phyloP scores from a whole-genome alignment of 1,284 basidiomycete species.

The Cryptococcus sp. region DNA sequence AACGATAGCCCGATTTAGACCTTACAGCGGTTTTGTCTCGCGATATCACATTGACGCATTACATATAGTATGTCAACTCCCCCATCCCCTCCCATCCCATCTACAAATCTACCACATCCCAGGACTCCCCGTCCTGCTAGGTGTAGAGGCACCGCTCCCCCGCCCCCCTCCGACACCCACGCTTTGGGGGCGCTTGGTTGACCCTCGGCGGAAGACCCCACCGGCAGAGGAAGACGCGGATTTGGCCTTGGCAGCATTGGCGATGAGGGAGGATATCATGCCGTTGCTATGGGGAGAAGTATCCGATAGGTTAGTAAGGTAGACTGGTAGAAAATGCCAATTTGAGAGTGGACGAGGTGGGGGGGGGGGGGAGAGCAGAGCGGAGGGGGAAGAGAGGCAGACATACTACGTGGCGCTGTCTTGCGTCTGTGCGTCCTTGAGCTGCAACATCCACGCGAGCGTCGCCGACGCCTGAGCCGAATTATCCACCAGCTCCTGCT shows the following conservation, averaged over 20 bases:
- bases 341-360: no score
- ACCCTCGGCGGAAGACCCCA: conserved; percentile 40
- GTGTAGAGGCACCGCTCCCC: conserved; percentile 7
- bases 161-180: conserved; percentile 2
- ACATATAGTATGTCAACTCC: no score
- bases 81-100: no score
- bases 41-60: no score
- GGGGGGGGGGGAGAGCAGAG: not conserved
- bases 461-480: conserved; percentile 69
- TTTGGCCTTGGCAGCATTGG: conserved; percentile 48
- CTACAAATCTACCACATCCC: conserved; percentile 12
- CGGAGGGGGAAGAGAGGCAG: not conserved
- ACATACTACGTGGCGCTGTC: conserved; percentile 55
- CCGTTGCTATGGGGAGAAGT: conserved; percentile 40
- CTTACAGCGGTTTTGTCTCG: no score
- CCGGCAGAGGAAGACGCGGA: conserved; percentile 28
- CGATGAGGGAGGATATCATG: conserved; percentile 50
- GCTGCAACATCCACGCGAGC: conserved; percentile 74
- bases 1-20: not conserved
- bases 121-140: conserved; percentile 18
- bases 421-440: conserved; percentile 76
- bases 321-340: no score
- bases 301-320: conserved; percentile 10
- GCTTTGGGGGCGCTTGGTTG: conserved; percentile 17
- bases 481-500: conserved; percentile 63